A percentile compares a stretch with the other conserved stretches of the same genome.
phyloP scores from a whole-genome alignment of 164 flowering plant species.

The Annona squamosa region DNA sequence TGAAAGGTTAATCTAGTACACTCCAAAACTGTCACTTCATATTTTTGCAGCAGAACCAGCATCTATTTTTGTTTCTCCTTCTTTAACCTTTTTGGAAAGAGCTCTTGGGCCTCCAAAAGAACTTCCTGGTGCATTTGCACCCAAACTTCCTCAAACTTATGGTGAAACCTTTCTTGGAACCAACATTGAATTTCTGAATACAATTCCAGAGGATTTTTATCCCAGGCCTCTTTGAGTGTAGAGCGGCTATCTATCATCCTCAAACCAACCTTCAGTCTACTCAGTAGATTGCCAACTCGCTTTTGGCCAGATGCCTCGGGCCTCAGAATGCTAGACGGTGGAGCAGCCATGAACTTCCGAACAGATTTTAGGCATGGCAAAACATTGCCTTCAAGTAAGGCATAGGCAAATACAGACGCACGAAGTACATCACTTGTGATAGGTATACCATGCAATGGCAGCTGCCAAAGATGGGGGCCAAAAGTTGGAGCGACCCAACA shows the following conservation, averaged over 20 bases:
- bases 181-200: slow-evolving; percentile 54
- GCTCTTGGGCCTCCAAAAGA: slow-evolving; percentile 36
- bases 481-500: slow-evolving; percentile 57
- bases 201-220: slow-evolving; percentile 44
- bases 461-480: slow-evolving; percentile 79
- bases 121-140: slow-evolving; percentile 57
- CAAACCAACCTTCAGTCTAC: slow-evolving; percentile 27
- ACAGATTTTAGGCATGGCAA: slow-evolving; percentile 65
- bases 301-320: slow-evolving; percentile 58
- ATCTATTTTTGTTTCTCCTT: slow-evolving; percentile 14
- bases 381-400: slow-evolving; percentile 78
- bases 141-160: slow-evolving; percentile 59
- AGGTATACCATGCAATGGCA: slow-evolving; percentile 50
- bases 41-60: not conserved
- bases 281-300: slow-evolving; percentile 71
- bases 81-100: slow-evolving; percentile 36
- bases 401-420: slow-evolving; percentile 57
- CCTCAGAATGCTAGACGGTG: slow-evolving; percentile 50
- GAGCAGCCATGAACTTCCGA: slow-evolving; percentile 40
- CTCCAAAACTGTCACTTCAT: not conserved
- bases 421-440: slow-evolving; percentile 32
- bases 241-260: slow-evolving; percentile 48
- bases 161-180: slow-evolving; percentile 55
- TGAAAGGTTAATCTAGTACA: not conserved
- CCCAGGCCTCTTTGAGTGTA: slow-evolving; percentile 54